Percentiles rank a stretch among this genome's conserved stretches.
Evolutionary conservation across 2,329 filamentous ascomycete species (phyloP).

Genomic region (Colletotrichum sansevieriae): DNA sequence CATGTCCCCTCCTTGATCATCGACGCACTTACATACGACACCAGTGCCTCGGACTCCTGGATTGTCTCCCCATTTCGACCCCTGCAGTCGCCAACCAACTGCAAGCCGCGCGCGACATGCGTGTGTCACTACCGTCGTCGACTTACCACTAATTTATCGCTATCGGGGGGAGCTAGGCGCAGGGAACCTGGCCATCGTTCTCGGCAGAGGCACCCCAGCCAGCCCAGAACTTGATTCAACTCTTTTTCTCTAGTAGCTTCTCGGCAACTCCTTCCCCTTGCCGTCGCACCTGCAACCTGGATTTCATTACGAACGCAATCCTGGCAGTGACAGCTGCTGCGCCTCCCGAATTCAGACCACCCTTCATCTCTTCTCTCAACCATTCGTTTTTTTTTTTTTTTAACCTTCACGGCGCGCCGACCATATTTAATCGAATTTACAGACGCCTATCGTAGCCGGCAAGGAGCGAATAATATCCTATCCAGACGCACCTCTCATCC

Average conservation of each 20-base stretch:
- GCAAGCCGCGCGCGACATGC: conserved; percentile 20
- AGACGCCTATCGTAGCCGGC: neutral
- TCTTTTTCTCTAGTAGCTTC: neutral
- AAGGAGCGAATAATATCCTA: neutral
- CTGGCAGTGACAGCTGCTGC: conserved; percentile 37
- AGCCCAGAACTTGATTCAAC: conserved; percentile 24
- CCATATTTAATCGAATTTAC: conserved; percentile 8
- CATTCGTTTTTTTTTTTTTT: conserved; percentile 5
- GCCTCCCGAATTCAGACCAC: conserved; percentile 26
- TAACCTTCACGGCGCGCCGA: neutral
- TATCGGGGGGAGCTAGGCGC: conserved; percentile 5
- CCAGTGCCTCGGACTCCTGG: conserved; percentile 8
- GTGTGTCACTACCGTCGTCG: conserved; percentile 14
- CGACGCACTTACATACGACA: conserved; percentile 14
- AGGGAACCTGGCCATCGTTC: conserved; percentile 28
- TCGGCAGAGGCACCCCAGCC: conserved; percentile 8
- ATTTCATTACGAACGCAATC: conserved; percentile 23
- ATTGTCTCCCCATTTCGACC: conserved; percentile 16
- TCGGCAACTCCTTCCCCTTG: conserved; percentile 1
- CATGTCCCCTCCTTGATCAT: conserved; percentile 10
- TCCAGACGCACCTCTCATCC: conserved; percentile 5
- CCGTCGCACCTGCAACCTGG: neutral
- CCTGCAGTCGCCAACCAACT: conserved; percentile 30
- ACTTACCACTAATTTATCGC: conserved; percentile 17
- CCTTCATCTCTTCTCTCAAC: conserved; percentile 18